These are phyloP conservation scores for Bacidia rubella DNA, from an alignment of 495 filamentous ascomycete species.

Conservation along the genomic window DNA sequence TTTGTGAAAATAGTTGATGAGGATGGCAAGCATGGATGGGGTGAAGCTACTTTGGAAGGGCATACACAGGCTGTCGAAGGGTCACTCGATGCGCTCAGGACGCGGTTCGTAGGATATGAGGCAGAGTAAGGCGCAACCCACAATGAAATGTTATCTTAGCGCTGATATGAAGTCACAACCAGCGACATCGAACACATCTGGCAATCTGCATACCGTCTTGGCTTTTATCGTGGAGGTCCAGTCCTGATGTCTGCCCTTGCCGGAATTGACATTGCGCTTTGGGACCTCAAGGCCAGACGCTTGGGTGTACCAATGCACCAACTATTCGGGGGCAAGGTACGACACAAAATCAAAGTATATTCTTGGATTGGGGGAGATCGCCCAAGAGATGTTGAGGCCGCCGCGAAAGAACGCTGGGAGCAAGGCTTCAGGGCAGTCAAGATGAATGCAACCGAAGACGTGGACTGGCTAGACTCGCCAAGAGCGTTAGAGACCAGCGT, in stretches of 20 bases:
- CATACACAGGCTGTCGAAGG: constrained; percentile 67
- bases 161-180: constrained; percentile 11
- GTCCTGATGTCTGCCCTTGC: constrained; percentile 72
- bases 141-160: not conserved
- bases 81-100: constrained; percentile 52
- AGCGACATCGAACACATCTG: constrained; percentile 75
- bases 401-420: constrained; percentile 49
- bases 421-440: constrained; percentile 66
- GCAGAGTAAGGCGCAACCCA: constrained; percentile 43
- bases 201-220: constrained; percentile 56
- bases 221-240: constrained; percentile 72
- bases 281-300: constrained; percentile 56
- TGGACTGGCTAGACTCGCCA: constrained; percentile 70
- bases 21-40: constrained; percentile 55
- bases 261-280: constrained; percentile 71
- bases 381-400: constrained; percentile 52
- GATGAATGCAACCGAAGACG: constrained; percentile 72
- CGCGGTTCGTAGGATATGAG: constrained; percentile 52
- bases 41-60: constrained; percentile 64
- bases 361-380: constrained; percentile 80
- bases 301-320: constrained; percentile 61
- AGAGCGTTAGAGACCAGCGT: constrained; percentile 47
- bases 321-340: constrained; percentile 62
- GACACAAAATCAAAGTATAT: constrained; percentile 62
- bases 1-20: constrained; percentile 66